A percentile compares a stretch with the other conserved stretches of the same genome.
phyloP scores from a whole-genome alignment of 169 alveolate species.

The Plasmodium reichenowi region DNA sequence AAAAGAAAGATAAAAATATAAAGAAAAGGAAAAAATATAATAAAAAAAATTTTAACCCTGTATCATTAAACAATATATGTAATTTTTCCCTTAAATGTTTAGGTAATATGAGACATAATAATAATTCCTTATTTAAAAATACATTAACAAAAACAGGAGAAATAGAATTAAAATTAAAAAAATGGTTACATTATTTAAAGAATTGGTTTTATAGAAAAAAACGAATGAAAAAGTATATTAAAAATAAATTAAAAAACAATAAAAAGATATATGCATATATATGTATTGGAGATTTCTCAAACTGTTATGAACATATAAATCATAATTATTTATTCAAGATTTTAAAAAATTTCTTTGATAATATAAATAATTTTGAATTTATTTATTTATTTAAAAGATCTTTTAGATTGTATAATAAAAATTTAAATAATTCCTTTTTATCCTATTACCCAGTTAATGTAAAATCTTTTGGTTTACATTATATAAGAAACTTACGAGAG shows the following conservation, averaged over 20 bases:
- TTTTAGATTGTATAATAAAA: constrained; percentile 37
- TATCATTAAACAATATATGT: constrained; percentile 59
- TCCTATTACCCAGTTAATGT: constrained; percentile 72
- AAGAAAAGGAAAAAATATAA: constrained; percentile 37
- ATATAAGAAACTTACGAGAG: constrained; percentile 47
- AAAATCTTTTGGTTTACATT: constrained; percentile 33
- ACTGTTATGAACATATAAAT: constrained; percentile 69
- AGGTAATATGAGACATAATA: constrained; percentile 51
- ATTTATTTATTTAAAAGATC: constrained; percentile 75
- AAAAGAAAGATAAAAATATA: constrained; percentile 25
- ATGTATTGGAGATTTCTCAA: constrained; percentile 74
- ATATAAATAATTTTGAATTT: constrained; percentile 67
- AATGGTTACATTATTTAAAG: constrained; percentile 38
- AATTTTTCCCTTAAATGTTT: constrained; percentile 55
- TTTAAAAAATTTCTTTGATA: constrained; percentile 43
- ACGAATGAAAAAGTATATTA: constrained; percentile 44
- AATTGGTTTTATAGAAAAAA: constrained; percentile 65
- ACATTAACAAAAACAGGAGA: constrained; percentile 63
- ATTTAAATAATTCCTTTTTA: constrained; percentile 48
- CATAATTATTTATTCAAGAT: constrained; percentile 71
- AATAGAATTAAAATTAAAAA: constrained; percentile 43
- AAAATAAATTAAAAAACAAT: constrained; percentile 65
- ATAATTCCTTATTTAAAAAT: constrained; percentile 47
- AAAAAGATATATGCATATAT: constrained; percentile 66
- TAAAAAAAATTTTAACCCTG: constrained; percentile 58